Conservation (phyloP, 148 eudicot species). For the Rhododendron mucronatum region DNA sequence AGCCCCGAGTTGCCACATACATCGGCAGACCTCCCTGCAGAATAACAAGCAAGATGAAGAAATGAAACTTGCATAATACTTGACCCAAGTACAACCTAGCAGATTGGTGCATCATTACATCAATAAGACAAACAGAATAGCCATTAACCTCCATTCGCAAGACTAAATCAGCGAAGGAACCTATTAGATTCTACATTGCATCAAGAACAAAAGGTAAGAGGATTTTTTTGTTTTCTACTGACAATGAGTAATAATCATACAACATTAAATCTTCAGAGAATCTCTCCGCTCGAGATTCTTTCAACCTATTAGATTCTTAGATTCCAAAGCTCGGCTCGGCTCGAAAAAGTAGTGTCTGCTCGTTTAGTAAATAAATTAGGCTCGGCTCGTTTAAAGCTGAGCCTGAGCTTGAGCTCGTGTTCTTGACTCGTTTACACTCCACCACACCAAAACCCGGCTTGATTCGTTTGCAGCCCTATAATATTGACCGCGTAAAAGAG, state of each 20-base stretch:
- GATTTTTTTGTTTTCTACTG: background rate
- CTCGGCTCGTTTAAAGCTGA: no score
- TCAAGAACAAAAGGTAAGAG: background rate
- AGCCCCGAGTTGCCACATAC: constrained; percentile 95
- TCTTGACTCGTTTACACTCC: no score
- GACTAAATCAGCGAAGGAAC: background rate
- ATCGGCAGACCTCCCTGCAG: constrained; percentile 86
- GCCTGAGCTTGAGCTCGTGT: no score
- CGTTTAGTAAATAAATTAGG: no score
- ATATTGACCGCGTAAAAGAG: no score
- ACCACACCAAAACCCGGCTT: no score
- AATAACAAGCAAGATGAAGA: background rate
- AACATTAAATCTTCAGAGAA: background rate
- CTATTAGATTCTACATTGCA: background rate
- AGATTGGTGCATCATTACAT: background rate
- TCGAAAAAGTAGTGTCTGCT: no score
- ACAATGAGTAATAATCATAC: background rate
- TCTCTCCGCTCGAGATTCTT: background rate
- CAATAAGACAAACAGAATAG: background rate
- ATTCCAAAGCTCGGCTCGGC: no score
- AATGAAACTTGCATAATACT: background rate
- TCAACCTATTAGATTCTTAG: background rate
- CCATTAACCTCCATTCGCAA: background rate
- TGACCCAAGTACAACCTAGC: background rate
- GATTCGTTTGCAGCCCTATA: no score